Percentiles rank a stretch among this genome's conserved stretches.
These are phyloP conservation scores for Phyllostachys edulis DNA, from an alignment of 176 grass and related monocot species.

Conservation along the genomic window DNA sequence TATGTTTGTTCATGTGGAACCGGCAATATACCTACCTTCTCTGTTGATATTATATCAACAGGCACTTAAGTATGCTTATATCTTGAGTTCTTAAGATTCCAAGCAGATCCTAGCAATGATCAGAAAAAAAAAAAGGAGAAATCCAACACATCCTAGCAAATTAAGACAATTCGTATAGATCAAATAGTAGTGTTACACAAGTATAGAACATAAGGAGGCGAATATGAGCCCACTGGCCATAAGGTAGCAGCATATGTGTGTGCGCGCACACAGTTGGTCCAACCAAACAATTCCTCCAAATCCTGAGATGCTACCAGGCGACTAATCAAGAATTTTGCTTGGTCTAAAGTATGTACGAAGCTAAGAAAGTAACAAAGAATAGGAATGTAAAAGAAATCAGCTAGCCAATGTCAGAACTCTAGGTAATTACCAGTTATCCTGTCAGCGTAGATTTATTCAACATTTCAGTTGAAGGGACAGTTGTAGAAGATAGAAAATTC, in stretches of 20 bases:
- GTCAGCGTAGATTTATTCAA: background rate
- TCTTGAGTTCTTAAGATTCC: slow-evolving; percentile 9
- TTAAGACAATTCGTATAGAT: background rate
- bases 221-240: background rate
- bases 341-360: background rate
- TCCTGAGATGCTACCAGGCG: background rate
- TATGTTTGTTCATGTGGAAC: slow-evolving; percentile 71
- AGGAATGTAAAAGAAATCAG: background rate
- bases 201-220: background rate
- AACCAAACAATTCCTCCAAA: background rate
- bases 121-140: background rate
- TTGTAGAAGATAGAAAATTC: background rate
- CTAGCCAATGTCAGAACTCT: background rate
- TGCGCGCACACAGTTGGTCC: background rate
- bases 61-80: slow-evolving; percentile 28
- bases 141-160: background rate
- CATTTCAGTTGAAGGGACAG: background rate
- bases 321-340: background rate
- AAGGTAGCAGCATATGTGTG: background rate
- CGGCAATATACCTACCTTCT: slow-evolving; percentile 39
- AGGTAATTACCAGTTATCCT: background rate
- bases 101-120: background rate
- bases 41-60: slow-evolving; percentile 55
- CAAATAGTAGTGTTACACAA: background rate
- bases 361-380: background rate